A percentile compares a stretch with the other conserved stretches of the same genome.
These are phyloP conservation scores for Chlorella sp. DNA, from an alignment of 139 green algal species.

Conservation along the genomic window DNA sequence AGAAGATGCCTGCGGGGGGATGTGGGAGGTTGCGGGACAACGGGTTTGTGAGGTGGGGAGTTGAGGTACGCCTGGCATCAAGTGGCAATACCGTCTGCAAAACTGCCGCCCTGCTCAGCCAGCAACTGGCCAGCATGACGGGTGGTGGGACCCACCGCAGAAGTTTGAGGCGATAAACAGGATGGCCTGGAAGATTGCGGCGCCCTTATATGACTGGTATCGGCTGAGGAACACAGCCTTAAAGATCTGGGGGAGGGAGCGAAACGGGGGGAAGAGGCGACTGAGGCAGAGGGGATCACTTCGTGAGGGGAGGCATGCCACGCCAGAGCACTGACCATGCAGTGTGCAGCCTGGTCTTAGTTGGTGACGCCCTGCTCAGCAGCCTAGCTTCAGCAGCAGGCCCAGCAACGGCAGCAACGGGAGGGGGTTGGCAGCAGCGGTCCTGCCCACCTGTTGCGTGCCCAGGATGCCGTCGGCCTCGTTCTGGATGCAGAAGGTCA, in stretches of 20 bases:
- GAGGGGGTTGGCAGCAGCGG: too few species aligned
- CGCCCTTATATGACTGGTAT: not conserved
- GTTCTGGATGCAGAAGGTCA: slow-evolving; percentile 60
- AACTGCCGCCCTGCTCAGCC: too few species aligned
- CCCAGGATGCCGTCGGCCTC: slow-evolving; percentile 12
- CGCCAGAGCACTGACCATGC: too few species aligned
- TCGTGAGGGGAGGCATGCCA: too few species aligned
- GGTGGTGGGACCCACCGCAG: slow-evolving; percentile 42
- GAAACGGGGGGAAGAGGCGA: not conserved
- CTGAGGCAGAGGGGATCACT: not conserved
- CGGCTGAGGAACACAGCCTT: slow-evolving; percentile 41
- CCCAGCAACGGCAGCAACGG: too few species aligned
- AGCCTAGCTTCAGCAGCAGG: not conserved
- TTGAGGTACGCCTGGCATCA: too few species aligned
- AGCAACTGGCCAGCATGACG: slow-evolving; percentile 45
- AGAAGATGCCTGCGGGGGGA: slow-evolving; percentile 44
- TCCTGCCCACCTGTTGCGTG: not conserved
- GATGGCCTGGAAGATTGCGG: slow-evolving; percentile 15
- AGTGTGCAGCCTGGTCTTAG: too few species aligned
- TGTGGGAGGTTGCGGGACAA: not conserved
- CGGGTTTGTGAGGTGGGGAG: too few species aligned
- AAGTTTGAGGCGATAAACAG: slow-evolving; percentile 49
- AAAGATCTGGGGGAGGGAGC: slow-evolving; percentile 42
- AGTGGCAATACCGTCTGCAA: too few species aligned
- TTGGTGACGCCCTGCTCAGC: not conserved